Evolutionary conservation across 495 filamentous ascomycete species (phyloP).

Genomic region (Penicillium subrubescens): DNA sequence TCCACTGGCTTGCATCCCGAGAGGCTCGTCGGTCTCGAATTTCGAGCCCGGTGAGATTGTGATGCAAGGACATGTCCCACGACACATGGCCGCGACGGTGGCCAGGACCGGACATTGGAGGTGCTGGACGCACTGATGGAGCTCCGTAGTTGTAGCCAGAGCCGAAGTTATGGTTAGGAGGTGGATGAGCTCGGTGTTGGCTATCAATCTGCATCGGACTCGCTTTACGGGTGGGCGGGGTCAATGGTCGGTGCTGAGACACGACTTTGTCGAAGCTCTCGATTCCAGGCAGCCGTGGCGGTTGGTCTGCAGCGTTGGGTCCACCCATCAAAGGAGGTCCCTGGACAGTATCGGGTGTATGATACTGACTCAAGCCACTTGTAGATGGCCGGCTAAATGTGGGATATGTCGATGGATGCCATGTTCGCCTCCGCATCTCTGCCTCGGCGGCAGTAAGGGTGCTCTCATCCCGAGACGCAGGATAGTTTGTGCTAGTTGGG

Average conservation of each 20-base stretch:
- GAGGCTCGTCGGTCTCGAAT: slow-evolving; percentile 57
- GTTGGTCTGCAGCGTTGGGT: slow-evolving; percentile 50
- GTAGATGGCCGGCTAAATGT: slow-evolving; percentile 61
- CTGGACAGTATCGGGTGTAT: slow-evolving; percentile 60
- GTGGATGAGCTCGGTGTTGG: slow-evolving; percentile 37
- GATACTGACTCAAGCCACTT: slow-evolving; percentile 60
- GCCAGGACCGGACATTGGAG: slow-evolving; percentile 52
- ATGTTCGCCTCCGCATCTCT: slow-evolving; percentile 80
- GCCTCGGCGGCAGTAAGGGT: slow-evolving; percentile 63
- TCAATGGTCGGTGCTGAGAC: slow-evolving; percentile 55
- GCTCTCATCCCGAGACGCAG: slow-evolving; percentile 66
- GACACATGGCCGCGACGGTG: slow-evolving; percentile 64
- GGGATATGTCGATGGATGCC: slow-evolving; percentile 80
- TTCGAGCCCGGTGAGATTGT: slow-evolving; percentile 72
- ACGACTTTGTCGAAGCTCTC: slow-evolving; percentile 80
- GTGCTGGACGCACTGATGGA: slow-evolving; percentile 48
- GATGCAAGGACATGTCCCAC: slow-evolving; percentile 78
- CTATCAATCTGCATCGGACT: slow-evolving; percentile 73
- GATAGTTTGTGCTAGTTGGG: slow-evolving; percentile 69
- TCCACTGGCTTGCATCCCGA: slow-evolving; percentile 56
- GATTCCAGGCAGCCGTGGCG: slow-evolving; percentile 78
- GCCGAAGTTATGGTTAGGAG: slow-evolving; percentile 36
- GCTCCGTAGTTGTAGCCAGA: slow-evolving; percentile 50
- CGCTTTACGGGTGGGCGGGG: slow-evolving; percentile 63
- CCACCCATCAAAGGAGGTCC: slow-evolving; percentile 50